Conservation (phyloP, 495 filamentous ascomycete genomes). For the Penicillium paradoxum region DNA sequence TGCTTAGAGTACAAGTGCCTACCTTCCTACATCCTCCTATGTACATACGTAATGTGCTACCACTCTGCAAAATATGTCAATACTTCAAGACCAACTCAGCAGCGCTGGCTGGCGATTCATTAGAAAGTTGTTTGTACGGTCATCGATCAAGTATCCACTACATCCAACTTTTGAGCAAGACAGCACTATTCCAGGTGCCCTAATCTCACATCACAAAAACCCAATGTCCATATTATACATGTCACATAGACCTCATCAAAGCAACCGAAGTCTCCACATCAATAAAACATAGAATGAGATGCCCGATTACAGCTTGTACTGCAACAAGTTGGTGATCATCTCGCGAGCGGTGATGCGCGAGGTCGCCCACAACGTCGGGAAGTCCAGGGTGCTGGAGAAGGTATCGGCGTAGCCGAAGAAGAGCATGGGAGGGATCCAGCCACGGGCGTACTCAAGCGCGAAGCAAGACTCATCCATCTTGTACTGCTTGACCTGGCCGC, state of each 20-base stretch:
- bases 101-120: too few species aligned
- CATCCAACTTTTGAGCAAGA: background rate
- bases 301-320: constrained; percentile 62
- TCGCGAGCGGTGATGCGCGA: constrained; percentile 62
- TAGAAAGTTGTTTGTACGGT: background rate
- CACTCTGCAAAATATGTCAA: too few species aligned
- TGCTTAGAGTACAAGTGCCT: too few species aligned
- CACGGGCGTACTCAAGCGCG: constrained; percentile 81
- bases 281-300: background rate
- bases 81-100: too few species aligned
- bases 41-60: too few species aligned
- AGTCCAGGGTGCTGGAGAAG: constrained; percentile 68
- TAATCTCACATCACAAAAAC: background rate
- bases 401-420: constrained; percentile 81
- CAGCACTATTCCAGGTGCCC: background rate
- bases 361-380: constrained; percentile 74
- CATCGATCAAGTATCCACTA: background rate
- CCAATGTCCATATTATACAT: background rate
- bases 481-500: constrained; percentile 81
- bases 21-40: too few species aligned
- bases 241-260: background rate
- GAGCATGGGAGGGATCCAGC: constrained; percentile 88
- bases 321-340: constrained; percentile 66
- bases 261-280: background rate
- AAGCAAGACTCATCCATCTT: constrained; percentile 75